phyloP scores from a whole-genome alignment of 805 yeast genomes.

The Saturnispora dispora region DNA sequence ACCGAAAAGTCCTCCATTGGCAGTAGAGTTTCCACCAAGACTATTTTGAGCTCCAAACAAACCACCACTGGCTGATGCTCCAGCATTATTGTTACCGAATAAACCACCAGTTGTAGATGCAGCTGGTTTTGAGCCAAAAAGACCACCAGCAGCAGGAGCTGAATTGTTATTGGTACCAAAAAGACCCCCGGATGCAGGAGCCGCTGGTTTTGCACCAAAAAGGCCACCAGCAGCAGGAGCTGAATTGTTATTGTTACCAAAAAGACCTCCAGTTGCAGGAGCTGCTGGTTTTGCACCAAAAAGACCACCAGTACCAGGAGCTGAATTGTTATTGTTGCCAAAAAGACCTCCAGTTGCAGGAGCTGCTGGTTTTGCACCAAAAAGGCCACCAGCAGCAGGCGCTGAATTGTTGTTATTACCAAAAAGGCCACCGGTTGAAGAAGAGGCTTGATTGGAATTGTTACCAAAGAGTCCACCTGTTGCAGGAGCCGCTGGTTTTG shows the following conservation, averaged over 20 bases:
- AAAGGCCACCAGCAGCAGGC: constrained; percentile 22
- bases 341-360: constrained; percentile 18
- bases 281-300: constrained; percentile 20
- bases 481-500: constrained; percentile 7
- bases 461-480: constrained; percentile 16
- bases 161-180: constrained; percentile 20
- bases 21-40: constrained; percentile 11
- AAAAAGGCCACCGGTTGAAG: constrained; percentile 13
- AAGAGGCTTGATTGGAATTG: constrained; percentile 3
- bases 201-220: constrained; percentile 18
- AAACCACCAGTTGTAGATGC: constrained; percentile 26
- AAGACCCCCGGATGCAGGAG: constrained; percentile 15
- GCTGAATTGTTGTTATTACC: constrained; percentile 9
- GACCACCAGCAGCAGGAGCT: constrained; percentile 15
- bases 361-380: constrained; percentile 25
- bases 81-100: constrained; percentile 27
- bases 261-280: constrained; percentile 28
- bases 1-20: constrained; percentile 24
- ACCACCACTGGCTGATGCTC: constrained; percentile 8
- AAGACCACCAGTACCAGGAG: constrained; percentile 14
- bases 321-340: constrained; percentile 18
- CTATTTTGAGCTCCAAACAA: constrained; percentile 28
- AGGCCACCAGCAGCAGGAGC: constrained; percentile 14
- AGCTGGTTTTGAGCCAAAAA: constrained; percentile 20
- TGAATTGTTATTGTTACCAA: constrained; percentile 24